Evolutionary conservation across 441 rosid genomes (phyloP).

Genomic region (Populus hybrid): DNA sequence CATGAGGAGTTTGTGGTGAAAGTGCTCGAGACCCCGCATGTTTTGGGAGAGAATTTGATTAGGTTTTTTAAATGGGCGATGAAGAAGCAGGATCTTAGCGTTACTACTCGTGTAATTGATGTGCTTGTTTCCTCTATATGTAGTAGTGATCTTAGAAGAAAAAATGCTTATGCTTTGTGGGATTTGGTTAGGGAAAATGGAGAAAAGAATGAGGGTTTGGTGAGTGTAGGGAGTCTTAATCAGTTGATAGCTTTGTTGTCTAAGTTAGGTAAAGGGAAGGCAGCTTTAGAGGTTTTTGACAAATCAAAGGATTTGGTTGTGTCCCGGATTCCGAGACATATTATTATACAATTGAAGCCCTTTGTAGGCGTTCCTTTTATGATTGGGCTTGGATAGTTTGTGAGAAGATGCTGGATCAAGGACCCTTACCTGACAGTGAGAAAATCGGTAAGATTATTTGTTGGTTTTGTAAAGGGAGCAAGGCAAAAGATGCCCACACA

Average conservation of each 20-base stretch:
- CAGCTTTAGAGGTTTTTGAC: slow-evolving; percentile 62
- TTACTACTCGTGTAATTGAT: slow-evolving; percentile 36
- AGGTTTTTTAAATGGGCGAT: slow-evolving; percentile 65
- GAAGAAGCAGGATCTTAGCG: slow-evolving; percentile 29
- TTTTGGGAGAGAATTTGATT: slow-evolving; percentile 58
- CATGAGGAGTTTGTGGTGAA: slow-evolving; percentile 45
- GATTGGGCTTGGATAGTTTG: slow-evolving; percentile 60
- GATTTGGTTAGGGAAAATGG: slow-evolving; percentile 62
- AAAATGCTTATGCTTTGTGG: slow-evolving; percentile 62
- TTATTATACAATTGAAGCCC: slow-evolving; percentile 66
- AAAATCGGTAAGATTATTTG: slow-evolving; percentile 58
- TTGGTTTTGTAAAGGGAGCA: slow-evolving; percentile 65
- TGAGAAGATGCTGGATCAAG: slow-evolving; percentile 62
- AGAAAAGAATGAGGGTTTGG: slow-evolving; percentile 26
- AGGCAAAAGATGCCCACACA: slow-evolving; percentile 48
- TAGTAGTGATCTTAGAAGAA: slow-evolving; percentile 33
- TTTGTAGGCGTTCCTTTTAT: slow-evolving; percentile 48
- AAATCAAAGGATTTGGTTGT: slow-evolving; percentile 55
- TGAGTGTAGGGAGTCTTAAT: slow-evolving; percentile 53
- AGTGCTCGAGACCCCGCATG: slow-evolving; percentile 51
- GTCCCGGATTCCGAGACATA: slow-evolving; percentile 51
- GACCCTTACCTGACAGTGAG: slow-evolving; percentile 44
- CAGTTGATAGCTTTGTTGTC: slow-evolving; percentile 56
- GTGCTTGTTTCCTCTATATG: slow-evolving; percentile 49
- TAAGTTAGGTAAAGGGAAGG: slow-evolving; percentile 66